Percentiles rank a stretch among this genome's conserved stretches.
These are phyloP conservation scores for Byssochlamys sp. DNA, from an alignment of 2,329 filamentous ascomycete genomes.

Conservation along the genomic window DNA sequence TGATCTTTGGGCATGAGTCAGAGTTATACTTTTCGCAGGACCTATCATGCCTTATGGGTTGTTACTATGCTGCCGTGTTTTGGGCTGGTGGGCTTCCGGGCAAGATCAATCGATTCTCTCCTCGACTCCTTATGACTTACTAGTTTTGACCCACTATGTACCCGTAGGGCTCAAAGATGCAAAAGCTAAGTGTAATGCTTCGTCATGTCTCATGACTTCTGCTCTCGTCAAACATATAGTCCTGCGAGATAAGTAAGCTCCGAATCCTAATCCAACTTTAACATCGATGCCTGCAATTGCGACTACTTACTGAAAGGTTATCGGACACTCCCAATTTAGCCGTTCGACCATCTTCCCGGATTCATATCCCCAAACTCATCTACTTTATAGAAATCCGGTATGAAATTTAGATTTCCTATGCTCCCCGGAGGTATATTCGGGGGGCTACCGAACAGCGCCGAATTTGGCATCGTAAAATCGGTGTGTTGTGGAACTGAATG, in stretches of 20 bases:
- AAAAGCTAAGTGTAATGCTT: neutral
- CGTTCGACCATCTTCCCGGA: neutral
- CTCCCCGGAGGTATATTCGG: neutral
- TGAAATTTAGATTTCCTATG: neutral
- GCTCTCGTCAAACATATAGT: neutral
- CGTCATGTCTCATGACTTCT: neutral
- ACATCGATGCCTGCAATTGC: neutral
- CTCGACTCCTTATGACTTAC: neutral
- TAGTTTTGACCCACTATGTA: neutral
- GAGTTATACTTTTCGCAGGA: neutral
- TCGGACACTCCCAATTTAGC: neutral
- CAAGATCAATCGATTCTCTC: neutral
- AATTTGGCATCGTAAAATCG: neutral
- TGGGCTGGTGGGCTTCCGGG: neutral
- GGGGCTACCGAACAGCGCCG: neutral
- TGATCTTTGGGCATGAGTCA: conserved; percentile 45
- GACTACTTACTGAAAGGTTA: neutral
- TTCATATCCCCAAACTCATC: neutral
- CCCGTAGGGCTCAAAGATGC: neutral
- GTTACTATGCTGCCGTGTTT: neutral
- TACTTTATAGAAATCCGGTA: neutral
- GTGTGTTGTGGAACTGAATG: neutral
- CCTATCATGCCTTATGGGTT: neutral
- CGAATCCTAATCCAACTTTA: neutral
- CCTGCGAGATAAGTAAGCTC: neutral